Evolutionary conservation across 768 basidiomycete species (phyloP), one percentile per base, ranked within the genome.

Genomic region (Boletus insuetus): DNA sequence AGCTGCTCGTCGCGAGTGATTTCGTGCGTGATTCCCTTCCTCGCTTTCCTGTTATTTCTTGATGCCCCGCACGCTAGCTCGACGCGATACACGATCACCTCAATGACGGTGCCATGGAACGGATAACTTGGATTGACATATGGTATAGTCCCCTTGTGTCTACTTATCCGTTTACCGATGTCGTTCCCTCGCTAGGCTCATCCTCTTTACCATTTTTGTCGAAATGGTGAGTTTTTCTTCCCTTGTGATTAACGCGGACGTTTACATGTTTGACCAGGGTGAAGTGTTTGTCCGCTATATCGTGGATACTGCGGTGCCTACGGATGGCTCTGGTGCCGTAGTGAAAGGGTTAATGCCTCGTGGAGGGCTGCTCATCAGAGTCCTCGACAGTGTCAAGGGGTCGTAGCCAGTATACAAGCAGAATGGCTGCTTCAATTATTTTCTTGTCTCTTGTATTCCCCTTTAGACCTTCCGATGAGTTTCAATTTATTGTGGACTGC

Each of bases 61-160:
- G 54, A 50, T 6, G 45, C 34, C 46, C 31, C 34, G 51, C 47
- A 48, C 26, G 52, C n/a, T 56, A 94, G 91, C 77, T 95, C 57
- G 90, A 92, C 60, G 89, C 89, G 42, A 95, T 97, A 60, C 94
- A 97, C 63, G 92, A 96, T 61, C 93, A 96, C 64, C 72, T 97
- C 49, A 96, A 96, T 64, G 89, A 89, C 58, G 83, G 80, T 46
- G 91, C 90, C 12, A 95, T 94, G 89, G 87, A 90, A 55, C 81
- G 92, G 24, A 94, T 96, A 64, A 97, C 94, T 3, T 84, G 84
- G 84, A 83, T 86, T 58, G 79, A 87, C 44, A 87, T 87, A 62
- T 85, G 83, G 83, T 81, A 61, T 31, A 14, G 37, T 52, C 26
- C 77, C 72, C 74, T 76, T 29, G 68, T 76, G 48, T 80, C 31